Percentiles rank a stretch among this genome's conserved stretches.
Evolutionary conservation across 2,329 filamentous ascomycete species (phyloP).

Genomic region (Cordyceps pruinosa): DNA sequence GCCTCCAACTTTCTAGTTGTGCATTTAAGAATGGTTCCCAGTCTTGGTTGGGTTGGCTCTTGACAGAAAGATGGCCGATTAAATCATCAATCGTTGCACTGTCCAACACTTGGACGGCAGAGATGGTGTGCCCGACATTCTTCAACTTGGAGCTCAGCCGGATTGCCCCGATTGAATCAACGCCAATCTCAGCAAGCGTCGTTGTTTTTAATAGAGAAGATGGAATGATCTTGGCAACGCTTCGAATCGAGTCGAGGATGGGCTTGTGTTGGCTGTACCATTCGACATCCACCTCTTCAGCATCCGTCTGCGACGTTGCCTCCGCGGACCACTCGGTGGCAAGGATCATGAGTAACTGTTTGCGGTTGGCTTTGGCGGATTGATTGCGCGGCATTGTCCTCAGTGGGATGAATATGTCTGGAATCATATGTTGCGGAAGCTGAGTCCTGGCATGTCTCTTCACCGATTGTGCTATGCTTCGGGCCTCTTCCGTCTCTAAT

Average conservation of each 20-base stretch:
- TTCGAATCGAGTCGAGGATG: not conserved
- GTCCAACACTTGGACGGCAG: not conserved
- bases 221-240: not conserved
- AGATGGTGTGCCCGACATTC: not conserved
- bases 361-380: not conserved
- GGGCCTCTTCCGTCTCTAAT: not conserved
- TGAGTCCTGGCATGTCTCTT: slow-evolving; percentile 1
- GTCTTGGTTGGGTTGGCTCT: not conserved
- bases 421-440: not conserved
- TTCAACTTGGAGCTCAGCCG: not conserved
- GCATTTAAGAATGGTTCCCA: not conserved
- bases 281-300: not conserved
- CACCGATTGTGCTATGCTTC: not conserved
- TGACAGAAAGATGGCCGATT: not conserved
- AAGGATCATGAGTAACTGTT: not conserved
- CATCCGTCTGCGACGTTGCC: not conserved
- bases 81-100: slow-evolving; percentile 1
- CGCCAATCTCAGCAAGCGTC: not conserved
- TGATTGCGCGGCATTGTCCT: not conserved
- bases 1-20: not conserved
- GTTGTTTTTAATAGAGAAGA: not conserved
- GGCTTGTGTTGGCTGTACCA: not conserved
- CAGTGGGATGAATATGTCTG: not conserved
- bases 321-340: not conserved
- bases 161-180: slow-evolving; percentile 1